Percentiles rank a stretch among this genome's conserved stretches.
These are phyloP conservation scores for Leccinum griseonigrum DNA, from an alignment of 1,284 basidiomycete genomes.

Conservation along the genomic window DNA sequence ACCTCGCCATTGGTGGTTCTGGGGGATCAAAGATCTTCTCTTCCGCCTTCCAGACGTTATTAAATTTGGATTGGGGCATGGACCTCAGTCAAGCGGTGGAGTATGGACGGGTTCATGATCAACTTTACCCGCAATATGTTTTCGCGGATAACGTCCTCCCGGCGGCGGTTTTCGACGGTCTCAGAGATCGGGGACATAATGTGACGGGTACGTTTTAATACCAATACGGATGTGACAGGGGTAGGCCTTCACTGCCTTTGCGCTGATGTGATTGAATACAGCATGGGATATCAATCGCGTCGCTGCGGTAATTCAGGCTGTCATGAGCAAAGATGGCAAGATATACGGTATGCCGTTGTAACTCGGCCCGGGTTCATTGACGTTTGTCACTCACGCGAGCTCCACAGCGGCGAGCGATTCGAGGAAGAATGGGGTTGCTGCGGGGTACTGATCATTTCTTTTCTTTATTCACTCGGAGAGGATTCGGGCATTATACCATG, in stretches of 20 bases:
- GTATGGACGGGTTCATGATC: conserved; percentile 87
- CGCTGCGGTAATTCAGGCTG: conserved; percentile 71
- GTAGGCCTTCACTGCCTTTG: background rate
- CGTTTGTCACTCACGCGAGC: conserved; percentile 5
- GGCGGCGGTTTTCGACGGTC: conserved; percentile 44
- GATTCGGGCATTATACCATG: background rate
- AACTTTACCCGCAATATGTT: conserved; percentile 70
- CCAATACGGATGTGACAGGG: background rate
- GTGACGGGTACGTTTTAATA: conserved; percentile 48
- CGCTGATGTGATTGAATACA: conserved; percentile 13
- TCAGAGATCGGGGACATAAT: conserved; percentile 69
- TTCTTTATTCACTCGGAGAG: background rate
- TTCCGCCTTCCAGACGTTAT: conserved; percentile 75
- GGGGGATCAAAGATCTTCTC: conserved; percentile 88
- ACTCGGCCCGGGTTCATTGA: background rate
- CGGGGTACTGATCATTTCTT: conserved; percentile 56
- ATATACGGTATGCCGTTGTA: conserved; percentile 35
- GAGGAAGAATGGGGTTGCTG: conserved; percentile 79
- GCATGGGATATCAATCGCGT: conserved; percentile 55
- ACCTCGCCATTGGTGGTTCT: conserved; percentile 76
- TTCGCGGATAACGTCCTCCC: conserved; percentile 62
- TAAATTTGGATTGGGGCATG: conserved; percentile 83
- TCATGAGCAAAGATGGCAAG: conserved; percentile 51
- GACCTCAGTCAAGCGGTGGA: conserved; percentile 83
- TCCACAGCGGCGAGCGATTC: conserved; percentile 75